Evolutionary conservation across 352 stramenopile species (phyloP).

Genomic region (Globisporangium alternatum): DNA sequence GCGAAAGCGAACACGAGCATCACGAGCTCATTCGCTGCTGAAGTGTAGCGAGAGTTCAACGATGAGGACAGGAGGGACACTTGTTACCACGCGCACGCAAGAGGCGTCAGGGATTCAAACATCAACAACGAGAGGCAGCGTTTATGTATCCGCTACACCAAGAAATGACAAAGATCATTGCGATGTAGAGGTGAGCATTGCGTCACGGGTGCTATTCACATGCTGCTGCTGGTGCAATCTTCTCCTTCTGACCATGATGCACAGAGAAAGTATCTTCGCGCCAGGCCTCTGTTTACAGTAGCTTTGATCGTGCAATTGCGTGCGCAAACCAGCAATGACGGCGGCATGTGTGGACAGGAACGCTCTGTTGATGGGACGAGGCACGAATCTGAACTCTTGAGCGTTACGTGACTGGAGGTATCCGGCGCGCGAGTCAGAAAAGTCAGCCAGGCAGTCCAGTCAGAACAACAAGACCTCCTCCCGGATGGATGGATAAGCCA

Average conservation of each 20-base stretch:
- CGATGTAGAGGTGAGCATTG: no score
- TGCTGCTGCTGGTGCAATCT: no score
- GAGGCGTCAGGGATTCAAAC: not conserved
- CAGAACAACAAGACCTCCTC: no score
- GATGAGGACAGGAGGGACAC: not conserved
- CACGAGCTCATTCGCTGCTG: slow-evolving; percentile 26
- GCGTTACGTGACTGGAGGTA: not conserved
- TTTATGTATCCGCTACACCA: no score
- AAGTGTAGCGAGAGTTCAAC: slow-evolving; percentile 5
- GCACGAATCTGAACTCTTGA: not conserved
- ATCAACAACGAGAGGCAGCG: not conserved
- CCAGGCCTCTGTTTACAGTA: no score
- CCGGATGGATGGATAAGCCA: no score
- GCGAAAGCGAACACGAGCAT: slow-evolving; percentile 43
- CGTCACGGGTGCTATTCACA: no score
- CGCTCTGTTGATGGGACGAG: slow-evolving; percentile 1
- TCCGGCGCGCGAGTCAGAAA: no score
- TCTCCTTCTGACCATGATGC: no score
- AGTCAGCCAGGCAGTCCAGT: no score
- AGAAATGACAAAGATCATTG: no score
- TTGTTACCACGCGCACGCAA: not conserved
- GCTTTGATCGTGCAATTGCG: not conserved
- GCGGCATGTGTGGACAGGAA: not conserved
- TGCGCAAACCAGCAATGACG: not conserved
- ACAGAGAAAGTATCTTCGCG: no score